Evolutionary conservation across 176 grass and related monocot genomes (phyloP).

Genomic region (Lolium perenne): DNA sequence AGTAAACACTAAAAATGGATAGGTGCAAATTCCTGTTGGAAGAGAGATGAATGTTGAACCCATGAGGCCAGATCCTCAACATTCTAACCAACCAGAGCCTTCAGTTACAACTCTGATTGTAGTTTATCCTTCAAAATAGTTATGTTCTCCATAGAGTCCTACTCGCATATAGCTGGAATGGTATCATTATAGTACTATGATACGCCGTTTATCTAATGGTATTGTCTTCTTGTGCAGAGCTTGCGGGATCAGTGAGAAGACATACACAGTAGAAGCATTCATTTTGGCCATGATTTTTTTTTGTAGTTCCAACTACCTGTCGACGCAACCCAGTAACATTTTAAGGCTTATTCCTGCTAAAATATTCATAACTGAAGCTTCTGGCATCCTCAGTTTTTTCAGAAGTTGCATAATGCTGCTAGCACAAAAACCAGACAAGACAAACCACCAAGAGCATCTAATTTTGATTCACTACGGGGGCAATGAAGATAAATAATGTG

Average conservation of each 20-base stretch:
- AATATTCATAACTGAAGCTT: neutral
- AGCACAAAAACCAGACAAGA: neutral
- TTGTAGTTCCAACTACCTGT: neutral
- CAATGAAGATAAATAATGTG: no score
- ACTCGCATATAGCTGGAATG: neutral
- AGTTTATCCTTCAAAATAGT: neutral
- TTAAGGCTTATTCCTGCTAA: neutral
- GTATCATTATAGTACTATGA: neutral
- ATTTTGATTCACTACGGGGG: neutral
- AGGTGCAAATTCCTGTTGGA: neutral
- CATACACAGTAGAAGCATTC: neutral
- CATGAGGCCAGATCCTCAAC: neutral
- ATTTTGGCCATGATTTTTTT: neutral
- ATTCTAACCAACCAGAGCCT: neutral
- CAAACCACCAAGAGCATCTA: neutral
- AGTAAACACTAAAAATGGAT: neutral
- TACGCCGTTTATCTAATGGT: slow-evolving; percentile 3
- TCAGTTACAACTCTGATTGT: neutral
- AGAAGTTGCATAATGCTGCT: neutral
- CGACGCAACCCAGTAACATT: neutral
- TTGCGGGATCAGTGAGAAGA: slow-evolving; percentile 34
- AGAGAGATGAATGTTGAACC: neutral
- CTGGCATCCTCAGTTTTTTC: neutral
- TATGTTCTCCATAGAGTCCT: neutral
- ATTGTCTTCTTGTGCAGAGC: slow-evolving; percentile 36